A percentile compares a stretch with the other conserved stretches of the same genome.
phyloP scores from a whole-genome alignment of 768 basidiomycete genomes.

The Termitomyces eurrhizus region DNA sequence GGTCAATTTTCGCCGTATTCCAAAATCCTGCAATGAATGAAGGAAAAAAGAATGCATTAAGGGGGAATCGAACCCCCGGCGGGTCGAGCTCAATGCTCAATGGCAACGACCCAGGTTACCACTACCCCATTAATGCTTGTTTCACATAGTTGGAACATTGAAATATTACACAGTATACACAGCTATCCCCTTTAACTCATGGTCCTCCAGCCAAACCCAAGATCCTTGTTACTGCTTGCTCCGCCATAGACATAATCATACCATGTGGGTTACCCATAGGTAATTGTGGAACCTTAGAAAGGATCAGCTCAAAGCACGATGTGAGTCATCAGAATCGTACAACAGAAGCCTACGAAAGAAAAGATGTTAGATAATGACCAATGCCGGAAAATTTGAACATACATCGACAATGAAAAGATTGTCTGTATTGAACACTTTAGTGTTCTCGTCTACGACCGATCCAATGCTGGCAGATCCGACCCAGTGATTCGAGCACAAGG shows the following conservation, averaged over 20 bases:
- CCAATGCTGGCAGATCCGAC: conserved; percentile 52
- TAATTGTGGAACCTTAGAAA: conserved; percentile 41
- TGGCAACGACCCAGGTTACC: conserved; percentile 6
- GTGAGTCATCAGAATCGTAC: conserved; percentile 18
- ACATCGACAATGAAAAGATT: conserved; percentile 56
- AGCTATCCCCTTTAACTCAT: conserved; percentile 15
- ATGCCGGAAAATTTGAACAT: conserved; percentile 11
- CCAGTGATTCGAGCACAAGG: conserved; percentile 64
- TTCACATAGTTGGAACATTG: not conserved
- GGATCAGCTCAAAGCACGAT: not conserved
- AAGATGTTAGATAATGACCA: not conserved
- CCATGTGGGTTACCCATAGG: conserved; percentile 59
- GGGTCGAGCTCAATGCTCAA: conserved; percentile 45
- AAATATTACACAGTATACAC: too few relatives aligned
- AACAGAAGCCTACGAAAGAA: conserved; percentile 27
- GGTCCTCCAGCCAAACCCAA: conserved; percentile 52
- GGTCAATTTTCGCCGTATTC: too few relatives aligned
- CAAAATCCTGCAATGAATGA: too few relatives aligned
- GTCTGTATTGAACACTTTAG: conserved; percentile 47
- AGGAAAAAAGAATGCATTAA: conserved; percentile 51
- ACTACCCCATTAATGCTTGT: conserved; percentile 3
- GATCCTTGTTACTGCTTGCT: conserved; percentile 55
- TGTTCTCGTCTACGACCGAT: conserved; percentile 54
- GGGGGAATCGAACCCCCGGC: conserved; percentile 87
- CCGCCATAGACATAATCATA: conserved; percentile 51